Evolutionary conservation across 2,329 filamentous ascomycete genomes (phyloP).

Genomic region (Monosporascus sp.): DNA sequence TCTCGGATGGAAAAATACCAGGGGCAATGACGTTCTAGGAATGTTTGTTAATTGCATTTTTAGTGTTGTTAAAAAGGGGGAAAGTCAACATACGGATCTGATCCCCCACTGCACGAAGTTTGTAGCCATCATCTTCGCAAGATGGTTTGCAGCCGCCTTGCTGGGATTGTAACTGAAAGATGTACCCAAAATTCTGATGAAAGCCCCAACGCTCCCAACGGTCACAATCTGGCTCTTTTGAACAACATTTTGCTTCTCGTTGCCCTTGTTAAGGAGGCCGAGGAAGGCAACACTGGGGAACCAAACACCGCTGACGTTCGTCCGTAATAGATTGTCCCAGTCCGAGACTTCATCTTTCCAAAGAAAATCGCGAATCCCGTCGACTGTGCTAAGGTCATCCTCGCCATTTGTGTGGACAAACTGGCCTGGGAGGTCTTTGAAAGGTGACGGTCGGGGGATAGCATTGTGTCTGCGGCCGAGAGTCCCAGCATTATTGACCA

Average conservation of each 20-base stretch:
- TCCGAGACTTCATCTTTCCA: conserved; percentile 9
- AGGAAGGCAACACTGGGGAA: conserved; percentile 9
- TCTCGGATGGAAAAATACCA: conserved; percentile 7
- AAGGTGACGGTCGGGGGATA: conserved; percentile 4
- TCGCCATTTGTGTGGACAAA: conserved; percentile 6
- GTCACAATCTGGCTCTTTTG: conserved; percentile 9
- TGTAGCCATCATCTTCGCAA: conserved; percentile 11
- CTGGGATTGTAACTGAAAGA: conserved; percentile 3
- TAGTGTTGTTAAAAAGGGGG: not conserved
- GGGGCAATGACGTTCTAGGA: conserved; percentile 7
- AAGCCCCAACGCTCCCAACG: conserved; percentile 6
- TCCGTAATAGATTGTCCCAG: conserved; percentile 8
- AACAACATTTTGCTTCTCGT: conserved; percentile 6
- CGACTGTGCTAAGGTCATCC: conserved; percentile 6
- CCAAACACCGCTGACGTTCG: conserved; percentile 9
- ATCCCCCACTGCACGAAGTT: conserved; percentile 11
- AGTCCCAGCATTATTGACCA: conserved; percentile 10
- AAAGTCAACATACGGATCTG: conserved; percentile 2
- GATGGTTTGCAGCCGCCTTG: conserved; percentile 8
- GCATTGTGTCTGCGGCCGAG: conserved; percentile 8
- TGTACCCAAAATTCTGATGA: conserved; percentile 2
- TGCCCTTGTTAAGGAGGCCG: conserved; percentile 8
- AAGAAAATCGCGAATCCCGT: conserved; percentile 9
- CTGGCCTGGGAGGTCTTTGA: conserved; percentile 5
- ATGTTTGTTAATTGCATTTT: not conserved